These are phyloP conservation scores for Reticulascus tulasneorum DNA, from an alignment of 2,329 filamentous ascomycete genomes.

Conservation along the genomic window DNA sequence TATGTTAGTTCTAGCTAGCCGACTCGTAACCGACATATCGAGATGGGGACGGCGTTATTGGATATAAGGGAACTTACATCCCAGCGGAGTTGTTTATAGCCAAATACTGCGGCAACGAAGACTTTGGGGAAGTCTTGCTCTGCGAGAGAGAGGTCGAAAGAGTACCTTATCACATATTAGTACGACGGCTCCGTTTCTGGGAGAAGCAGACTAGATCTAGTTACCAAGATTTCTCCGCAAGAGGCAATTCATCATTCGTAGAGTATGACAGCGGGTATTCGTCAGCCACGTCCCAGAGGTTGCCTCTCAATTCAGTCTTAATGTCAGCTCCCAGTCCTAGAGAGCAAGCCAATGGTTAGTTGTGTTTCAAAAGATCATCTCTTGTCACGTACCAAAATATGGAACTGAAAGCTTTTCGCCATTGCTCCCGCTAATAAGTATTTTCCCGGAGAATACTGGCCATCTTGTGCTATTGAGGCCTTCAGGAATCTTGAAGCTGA, in stretches of 20 bases:
- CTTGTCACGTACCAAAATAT: conserved; percentile 25
- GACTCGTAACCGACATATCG: background rate
- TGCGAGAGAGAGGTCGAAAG: conserved; percentile 18
- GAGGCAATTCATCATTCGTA: too few species aligned
- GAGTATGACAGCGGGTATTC: too few species aligned
- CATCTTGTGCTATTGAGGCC: conserved; percentile 22
- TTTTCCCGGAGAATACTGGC: conserved; percentile 29
- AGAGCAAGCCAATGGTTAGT: too few species aligned
- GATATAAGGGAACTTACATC: conserved; percentile 3
- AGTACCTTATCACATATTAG: conserved; percentile 31
- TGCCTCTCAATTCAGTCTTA: too few species aligned
- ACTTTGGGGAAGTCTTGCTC: conserved; percentile 14
- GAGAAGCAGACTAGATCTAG: too few species aligned
- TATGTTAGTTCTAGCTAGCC: background rate
- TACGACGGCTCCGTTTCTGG: too few species aligned
- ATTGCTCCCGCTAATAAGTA: conserved; percentile 26
- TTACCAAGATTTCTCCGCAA: too few species aligned
- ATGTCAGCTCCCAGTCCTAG: too few species aligned
- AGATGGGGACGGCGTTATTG: background rate
- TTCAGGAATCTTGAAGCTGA: conserved; percentile 28
- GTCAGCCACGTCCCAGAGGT: too few species aligned
- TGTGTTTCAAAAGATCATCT: too few species aligned
- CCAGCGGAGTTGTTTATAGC: conserved; percentile 8
- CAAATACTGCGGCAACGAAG: conserved; percentile 1
- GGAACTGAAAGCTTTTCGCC: conserved; percentile 28